Conservation (phyloP, 208 protist genomes). For the Leishmania martiniquensis region DNA sequence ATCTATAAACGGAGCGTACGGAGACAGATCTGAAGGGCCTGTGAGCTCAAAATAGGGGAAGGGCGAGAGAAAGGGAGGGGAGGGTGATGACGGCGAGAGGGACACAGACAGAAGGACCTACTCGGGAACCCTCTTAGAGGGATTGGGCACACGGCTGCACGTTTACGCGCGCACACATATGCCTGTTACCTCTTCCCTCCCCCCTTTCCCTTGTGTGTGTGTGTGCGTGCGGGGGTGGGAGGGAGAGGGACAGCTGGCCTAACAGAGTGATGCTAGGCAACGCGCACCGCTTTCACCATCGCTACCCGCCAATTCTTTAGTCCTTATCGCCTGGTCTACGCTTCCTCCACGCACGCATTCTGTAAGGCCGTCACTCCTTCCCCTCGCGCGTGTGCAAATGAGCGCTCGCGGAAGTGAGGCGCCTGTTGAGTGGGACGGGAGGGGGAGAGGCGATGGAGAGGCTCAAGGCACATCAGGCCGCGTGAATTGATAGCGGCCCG, state of each 20-base stretch:
- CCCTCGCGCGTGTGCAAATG: not conserved
- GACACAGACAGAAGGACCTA: not conserved
- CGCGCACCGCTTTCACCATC: not conserved
- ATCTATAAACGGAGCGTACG: not conserved
- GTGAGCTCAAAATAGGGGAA: not conserved
- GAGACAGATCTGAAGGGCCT: not conserved
- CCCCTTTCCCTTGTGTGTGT: not conserved
- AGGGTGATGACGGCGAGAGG: no score
- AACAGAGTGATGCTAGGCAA: not conserved
- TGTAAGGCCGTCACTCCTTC: not conserved
- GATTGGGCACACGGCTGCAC: not conserved
- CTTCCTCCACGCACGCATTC: not conserved
- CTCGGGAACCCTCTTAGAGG: not conserved
- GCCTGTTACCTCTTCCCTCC: not conserved
- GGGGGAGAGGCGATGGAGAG: not conserved
- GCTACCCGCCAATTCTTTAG: not conserved
- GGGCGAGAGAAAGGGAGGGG: no score
- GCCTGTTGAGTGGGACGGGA: not conserved
- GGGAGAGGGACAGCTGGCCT: not conserved
- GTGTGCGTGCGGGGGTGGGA: not conserved
- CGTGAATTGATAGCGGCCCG: slow-evolving; percentile 26
- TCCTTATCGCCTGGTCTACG: not conserved
- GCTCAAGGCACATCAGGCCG: slow-evolving; percentile 3
- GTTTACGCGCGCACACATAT: not conserved
- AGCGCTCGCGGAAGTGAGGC: not conserved